Base-by-base conservation (phyloP, 768 basidiomycete species). In the Leccinum barrowsii region DNA sequence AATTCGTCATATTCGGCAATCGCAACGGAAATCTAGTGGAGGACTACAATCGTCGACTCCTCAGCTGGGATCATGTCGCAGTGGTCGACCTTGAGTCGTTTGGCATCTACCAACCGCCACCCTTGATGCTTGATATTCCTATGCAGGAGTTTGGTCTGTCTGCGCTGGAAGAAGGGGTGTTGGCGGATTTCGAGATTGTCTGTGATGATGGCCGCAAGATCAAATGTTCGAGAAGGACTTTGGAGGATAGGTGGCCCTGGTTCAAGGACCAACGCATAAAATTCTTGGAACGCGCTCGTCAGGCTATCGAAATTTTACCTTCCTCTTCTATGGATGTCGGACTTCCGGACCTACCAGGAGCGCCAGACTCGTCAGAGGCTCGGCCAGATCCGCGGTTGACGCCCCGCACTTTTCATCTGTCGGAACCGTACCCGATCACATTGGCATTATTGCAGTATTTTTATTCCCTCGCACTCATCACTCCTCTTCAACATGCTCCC, bases 231-330 rank as follows among this genome's bases (percentile, higher is more conserved):
- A 81, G 92, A 50, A 86, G 82, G 69, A 70, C 93, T n/a, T 77
- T 99, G 28, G 89, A 92, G 68, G 88, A 93, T 34, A 82, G 95
- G 34, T 99, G 96, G 96, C 85, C 90, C 2, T 99, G 96, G 96
- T 94, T 99, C 80, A 82, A 83, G 63, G 83, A 85, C 54, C 86
- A 92, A 67, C 76, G 87, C 19, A 70, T 75, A 53, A 75, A 76
- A 52, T 85, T 90, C 66, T 63, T 87, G 35, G 78, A 82, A 53
- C 80, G 76, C 8, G 89, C 90, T 2, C 74, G 75, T 48, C 76
- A 75, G 26, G 79, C 83, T 6, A 75, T 89, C 46, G 84, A 87
- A 47, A 73, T 76, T 7, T 72, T 90, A 47, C 87, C 89, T 0
- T 67, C 77, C 3, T 84, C 86, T 12, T 68, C 82, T 1, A 83